Evolutionary conservation across 2,329 filamentous ascomycete species (phyloP), one percentile per base, ranked within the genome.

Genomic region (Penicillium sp.): DNA sequence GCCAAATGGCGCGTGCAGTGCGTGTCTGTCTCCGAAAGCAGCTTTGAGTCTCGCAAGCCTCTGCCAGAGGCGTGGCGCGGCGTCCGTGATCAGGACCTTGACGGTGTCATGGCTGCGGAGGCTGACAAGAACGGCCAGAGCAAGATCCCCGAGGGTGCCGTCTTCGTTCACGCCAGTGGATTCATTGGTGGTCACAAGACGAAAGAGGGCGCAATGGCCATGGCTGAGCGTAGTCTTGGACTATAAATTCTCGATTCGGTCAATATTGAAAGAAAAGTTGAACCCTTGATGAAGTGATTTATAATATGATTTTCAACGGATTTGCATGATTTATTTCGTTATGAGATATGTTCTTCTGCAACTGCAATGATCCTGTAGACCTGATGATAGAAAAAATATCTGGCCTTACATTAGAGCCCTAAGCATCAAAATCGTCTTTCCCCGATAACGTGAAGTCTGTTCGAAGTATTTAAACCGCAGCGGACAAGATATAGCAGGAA

Each of bases 111-210:
- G 51, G 72, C 72, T 3, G 65, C 65, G 3, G 73, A 74, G 57
- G 68, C 69, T n/a, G 68, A 76, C 52, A 66, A 70, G 51, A 59
- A 66, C 26, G 73, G 71, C n/a, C 68, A 70, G 46, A 61, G 67
- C 34, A 71, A 73, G 53, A 69, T 75, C 11, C 69, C 72, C 7
- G 71, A 71, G 40, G 77, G 92, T 7, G 87, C 90, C 59, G 87
- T 99, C 27, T 99, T 99, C 71, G 89, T 97, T 29, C 94, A 99
- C 71, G 92, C 92, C 3, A 87, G 88, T 49, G 94, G 94, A 27
- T 99, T 99, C 76, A 97, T 97, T 69, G 94, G 94, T 16, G 94
- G 94, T 2, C 95, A 97, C 76, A 88, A 89, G 80, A 95, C 89
- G 0, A 94, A 89, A 67, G 90, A 96, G 58, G 94, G 94, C 29